A percentile compares a stretch with the other conserved stretches of the same genome.
Conservation (phyloP, 371 early-diverging fungal species). For the Racocetra persica region DNA sequence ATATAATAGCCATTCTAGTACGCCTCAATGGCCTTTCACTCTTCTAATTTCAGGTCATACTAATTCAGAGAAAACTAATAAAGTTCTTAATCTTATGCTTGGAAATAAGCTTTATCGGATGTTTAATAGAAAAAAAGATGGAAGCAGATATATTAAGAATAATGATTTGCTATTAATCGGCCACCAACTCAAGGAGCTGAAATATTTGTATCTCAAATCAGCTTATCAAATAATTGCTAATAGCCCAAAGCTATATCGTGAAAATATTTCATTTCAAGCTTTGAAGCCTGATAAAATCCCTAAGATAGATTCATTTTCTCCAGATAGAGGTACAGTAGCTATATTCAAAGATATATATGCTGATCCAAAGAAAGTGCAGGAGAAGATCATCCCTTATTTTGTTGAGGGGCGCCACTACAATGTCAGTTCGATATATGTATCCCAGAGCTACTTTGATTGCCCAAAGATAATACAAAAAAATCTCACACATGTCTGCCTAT, state of each 20-base stretch:
- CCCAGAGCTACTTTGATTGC: not conserved
- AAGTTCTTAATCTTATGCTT: conserved; percentile 12
- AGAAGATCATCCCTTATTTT: not conserved
- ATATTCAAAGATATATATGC: conserved; percentile 22
- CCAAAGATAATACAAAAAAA: not conserved
- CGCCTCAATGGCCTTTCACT: conserved; percentile 14
- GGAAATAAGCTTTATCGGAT: not conserved
- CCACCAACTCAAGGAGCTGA: conserved; percentile 23
- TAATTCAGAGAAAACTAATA: conserved; percentile 26
- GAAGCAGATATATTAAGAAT: not conserved
- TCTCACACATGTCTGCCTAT: not conserved
- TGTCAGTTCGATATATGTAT: not conserved
- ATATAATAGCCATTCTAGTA: not conserved
- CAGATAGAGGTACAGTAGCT: not conserved
- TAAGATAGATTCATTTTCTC: not conserved
- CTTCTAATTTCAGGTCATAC: conserved; percentile 20
- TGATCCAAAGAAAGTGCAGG: not conserved
- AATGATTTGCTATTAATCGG: conserved; percentile 20
- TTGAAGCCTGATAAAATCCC: conserved; percentile 17
- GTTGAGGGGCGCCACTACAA: not conserved
- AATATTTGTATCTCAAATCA: conserved; percentile 20
- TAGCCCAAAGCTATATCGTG: conserved; percentile 14
- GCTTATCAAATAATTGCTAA: conserved; percentile 6
- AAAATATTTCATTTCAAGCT: conserved; percentile 7
- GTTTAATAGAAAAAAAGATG: conserved; percentile 32